These are phyloP conservation scores for Plectosphaerella plurivora DNA, from an alignment of 2,329 filamentous ascomycete species.

Conservation along the genomic window DNA sequence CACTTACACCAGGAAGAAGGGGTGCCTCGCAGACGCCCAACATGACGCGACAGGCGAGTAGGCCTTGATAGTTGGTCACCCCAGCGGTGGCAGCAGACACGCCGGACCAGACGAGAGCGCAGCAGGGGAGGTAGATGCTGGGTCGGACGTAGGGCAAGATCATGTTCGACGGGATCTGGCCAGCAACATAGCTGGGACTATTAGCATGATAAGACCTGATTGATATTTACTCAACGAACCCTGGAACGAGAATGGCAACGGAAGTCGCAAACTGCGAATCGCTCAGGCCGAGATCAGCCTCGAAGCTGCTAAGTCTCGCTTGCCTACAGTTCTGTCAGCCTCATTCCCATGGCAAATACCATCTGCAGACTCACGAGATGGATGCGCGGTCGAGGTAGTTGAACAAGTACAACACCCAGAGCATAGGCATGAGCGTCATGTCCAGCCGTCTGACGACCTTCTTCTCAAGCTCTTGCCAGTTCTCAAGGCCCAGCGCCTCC, in stretches of 20 bases:
- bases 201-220: neutral
- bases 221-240: neutral
- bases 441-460: constrained; percentile 14
- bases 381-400: constrained; percentile 7
- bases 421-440: constrained; percentile 14
- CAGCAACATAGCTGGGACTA: constrained; percentile 10
- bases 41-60: constrained; percentile 5
- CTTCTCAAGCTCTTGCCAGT: constrained; percentile 15
- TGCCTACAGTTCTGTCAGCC: constrained; percentile 1
- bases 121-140: constrained; percentile 15
- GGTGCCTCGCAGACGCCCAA: constrained; percentile 9
- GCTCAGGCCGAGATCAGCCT: neutral
- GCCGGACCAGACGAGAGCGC: constrained; percentile 11
- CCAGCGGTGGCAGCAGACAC: constrained; percentile 11
- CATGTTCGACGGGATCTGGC: constrained; percentile 20
- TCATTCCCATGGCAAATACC: neutral
- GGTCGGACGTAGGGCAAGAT: constrained; percentile 17
- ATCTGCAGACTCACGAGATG: constrained; percentile 7
- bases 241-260: constrained; percentile 7
- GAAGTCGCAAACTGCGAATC: constrained; percentile 4
- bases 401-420: constrained; percentile 31
- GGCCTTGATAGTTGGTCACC: constrained; percentile 4
- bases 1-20: constrained; percentile 10
- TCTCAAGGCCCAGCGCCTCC: constrained; percentile 13
- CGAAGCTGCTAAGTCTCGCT: constrained; percentile 2